Base-by-base conservation (phyloP, 179 eudicot species). In the Beta corolliflora region DNA sequence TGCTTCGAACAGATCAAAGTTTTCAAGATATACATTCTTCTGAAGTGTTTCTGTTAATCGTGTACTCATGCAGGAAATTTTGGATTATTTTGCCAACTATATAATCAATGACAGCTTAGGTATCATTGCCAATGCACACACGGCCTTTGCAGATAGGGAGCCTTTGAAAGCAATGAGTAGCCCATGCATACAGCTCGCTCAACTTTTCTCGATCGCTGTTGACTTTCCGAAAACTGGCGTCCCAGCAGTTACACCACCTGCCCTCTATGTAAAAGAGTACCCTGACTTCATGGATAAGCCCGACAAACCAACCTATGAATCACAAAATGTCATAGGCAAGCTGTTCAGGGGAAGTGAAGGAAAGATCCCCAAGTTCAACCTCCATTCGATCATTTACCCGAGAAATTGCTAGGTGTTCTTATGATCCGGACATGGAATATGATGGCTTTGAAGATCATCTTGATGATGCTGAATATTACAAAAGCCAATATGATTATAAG, bases 231-330 rank as follows among this genome's bases (percentile, higher is more conserved):
- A 95, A 87, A 95, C 99, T 7, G 99, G 99, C 9, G 84, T 92
- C 7, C 94, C 99, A 10, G 99, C 99, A 25, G 98, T 83, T 41
- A 94, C 89, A 82, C 98, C 98, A n/a, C 59, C 88, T 65, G 52
- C 88, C n/a, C 82, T 95, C 54, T 89, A 90, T 14, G 94, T 89
- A 90, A 86, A 84, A n/a, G 88, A 85, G 7, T 93, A 86, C 78
- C 98, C 98, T 5, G 98, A 95, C 78, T 95, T 95, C 81, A 93
- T 95, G 98, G 98, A 93, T 13, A 95, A 95, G 82, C 90, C 92
- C 2, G 98, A 95, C 84, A 92, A 92, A 85, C 71, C 91, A 11
- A 90, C 91, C 44, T 95, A 94, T 45, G 84, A 59, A 52, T 95
- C 99, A 10, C 16, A 46, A 25, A 69, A 84, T 25, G 92, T 95